Evolutionary conservation across 768 basidiomycete species (phyloP), one percentile per base, ranked within the genome.

Genomic region (Lentinula raphanica): DNA sequence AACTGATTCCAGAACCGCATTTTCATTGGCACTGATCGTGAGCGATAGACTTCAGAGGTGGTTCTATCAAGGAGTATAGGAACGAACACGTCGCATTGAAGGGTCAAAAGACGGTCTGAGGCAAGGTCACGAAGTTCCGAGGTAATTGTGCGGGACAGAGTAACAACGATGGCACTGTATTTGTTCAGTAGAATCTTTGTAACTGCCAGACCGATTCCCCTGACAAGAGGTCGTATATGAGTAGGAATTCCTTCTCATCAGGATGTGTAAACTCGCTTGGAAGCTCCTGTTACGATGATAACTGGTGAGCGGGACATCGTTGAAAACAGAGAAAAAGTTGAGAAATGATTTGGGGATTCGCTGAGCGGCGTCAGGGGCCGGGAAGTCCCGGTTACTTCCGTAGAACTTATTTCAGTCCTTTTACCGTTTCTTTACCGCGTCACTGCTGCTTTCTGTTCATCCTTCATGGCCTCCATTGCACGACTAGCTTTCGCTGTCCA

Each of bases 261-360:
- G 56, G 27, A 8, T 15, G 6, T 54, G 5, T n/a, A 32, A 51
- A 61, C 19, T 59, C 62, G 90, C 88, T 79, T 91, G 55, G 90
- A 94, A 19, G 90, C 94, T 55, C 95, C 94, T 58, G 94, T 91
- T 62, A 96, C 78, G 56, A 94, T 68, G 31, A 94, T 77, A 54
- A 89, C 82, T 4, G 86, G 84, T 59, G 68, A 58, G 55, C 42
- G 45, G 27, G 48, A 27, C 29, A 49, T 35, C 46, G 60, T n/a
- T n/a, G 11, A 31, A n/a, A 38, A 59, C 5, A 59, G 54, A 28
- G 46, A 42, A 28, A 50, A 38, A 40, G 15, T n/a, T 31, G 15
- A 56, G 7, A 45, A 44, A 38, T 21, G n/a, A 46, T 29, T 13
- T 12, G 11, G 13, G 27, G 51, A 23, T 44, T 19, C 19, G 42